phyloP scores from a whole-genome alignment of 225 moss, liverwort and hornwort genomes.

The Climacium dendroides region DNA sequence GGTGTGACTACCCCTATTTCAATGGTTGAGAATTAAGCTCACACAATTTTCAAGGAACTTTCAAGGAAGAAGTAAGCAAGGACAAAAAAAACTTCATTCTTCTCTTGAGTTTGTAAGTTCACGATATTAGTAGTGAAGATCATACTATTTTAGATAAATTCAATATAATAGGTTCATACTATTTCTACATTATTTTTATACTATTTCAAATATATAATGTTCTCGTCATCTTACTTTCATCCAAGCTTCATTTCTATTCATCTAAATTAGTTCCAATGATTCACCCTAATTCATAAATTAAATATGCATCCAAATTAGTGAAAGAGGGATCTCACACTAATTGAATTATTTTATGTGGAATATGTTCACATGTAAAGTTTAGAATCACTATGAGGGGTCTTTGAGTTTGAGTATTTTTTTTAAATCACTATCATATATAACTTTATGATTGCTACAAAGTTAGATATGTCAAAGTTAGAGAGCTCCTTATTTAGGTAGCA shows the following conservation, averaged over 20 bases:
- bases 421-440: rapidly evolving
- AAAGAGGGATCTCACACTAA: background rate
- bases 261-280: background rate
- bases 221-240: background rate
- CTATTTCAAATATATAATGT: background rate
- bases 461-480: background rate
- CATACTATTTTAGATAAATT: background rate
- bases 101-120: background rate
- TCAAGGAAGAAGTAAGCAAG: background rate
- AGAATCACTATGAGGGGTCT: background rate
- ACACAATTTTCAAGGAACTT: background rate
- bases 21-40: background rate
- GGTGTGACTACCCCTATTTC: too few relatives aligned
- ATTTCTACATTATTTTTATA: background rate
- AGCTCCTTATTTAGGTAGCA: rapidly evolving
- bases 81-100: background rate
- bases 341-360: background rate
- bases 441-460: background rate
- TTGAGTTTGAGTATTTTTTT: background rate
- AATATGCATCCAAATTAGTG: background rate
- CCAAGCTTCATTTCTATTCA: background rate
- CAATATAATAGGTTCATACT: rapidly evolving
- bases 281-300: rapidly evolving
- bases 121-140: background rate
- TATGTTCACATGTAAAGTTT: background rate